These are phyloP conservation scores for Jaltomata sinuosa DNA, from an alignment of 257 asterid genomes.

Conservation along the genomic window DNA sequence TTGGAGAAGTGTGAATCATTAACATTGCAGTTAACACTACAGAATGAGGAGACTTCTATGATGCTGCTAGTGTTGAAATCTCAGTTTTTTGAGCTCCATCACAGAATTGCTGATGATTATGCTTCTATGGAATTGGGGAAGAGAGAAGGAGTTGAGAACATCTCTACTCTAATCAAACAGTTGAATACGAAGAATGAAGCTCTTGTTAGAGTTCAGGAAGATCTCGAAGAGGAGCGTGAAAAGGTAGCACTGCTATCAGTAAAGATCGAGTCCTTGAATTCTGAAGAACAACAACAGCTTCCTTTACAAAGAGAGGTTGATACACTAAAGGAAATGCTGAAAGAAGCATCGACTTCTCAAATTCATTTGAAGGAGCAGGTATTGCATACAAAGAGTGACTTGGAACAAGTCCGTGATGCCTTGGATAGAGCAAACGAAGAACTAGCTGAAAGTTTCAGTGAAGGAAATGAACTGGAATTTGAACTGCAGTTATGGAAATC, in stretches of 20 bases:
- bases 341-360: constrained; percentile 32
- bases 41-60: constrained; percentile 53
- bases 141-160: constrained; percentile 19
- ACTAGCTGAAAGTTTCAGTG: constrained; percentile 48
- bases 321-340: constrained; percentile 36
- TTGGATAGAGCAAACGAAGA: constrained; percentile 60
- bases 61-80: constrained; percentile 54
- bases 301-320: constrained; percentile 45
- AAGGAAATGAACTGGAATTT: constrained; percentile 59
- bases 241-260: constrained; percentile 33
- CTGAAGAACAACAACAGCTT: constrained; percentile 32
- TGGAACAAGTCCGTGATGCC: constrained; percentile 40
- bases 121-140: constrained; percentile 21
- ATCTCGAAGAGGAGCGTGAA: constrained; percentile 51
- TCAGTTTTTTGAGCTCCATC: constrained; percentile 43
- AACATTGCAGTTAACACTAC: constrained; percentile 40
- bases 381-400: constrained; percentile 36
- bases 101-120: constrained; percentile 26
- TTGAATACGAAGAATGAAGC: constrained; percentile 48
- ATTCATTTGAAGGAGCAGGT: constrained; percentile 41
- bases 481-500: constrained; percentile 78
- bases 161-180: constrained; percentile 27
- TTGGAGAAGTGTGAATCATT: constrained; percentile 51
- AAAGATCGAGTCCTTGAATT: constrained; percentile 25
- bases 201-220: constrained; percentile 32